A percentile compares a stretch with the other conserved stretches of the same genome.
phyloP scores from a whole-genome alignment of 441 rosid species.

The Populus hybrid region DNA sequence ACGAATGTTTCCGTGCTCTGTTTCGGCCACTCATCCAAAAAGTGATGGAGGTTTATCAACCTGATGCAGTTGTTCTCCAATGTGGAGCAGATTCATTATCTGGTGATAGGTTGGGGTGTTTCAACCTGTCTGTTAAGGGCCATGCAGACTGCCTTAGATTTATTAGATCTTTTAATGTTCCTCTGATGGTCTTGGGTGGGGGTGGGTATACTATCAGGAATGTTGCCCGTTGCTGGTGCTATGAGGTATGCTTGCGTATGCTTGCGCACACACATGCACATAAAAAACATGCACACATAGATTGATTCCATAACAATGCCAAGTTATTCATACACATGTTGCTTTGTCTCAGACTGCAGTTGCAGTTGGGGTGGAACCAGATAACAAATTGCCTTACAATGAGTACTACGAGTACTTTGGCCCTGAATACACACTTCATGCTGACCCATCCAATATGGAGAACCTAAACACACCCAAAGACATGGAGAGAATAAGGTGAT shows the following conservation, averaged over 20 bases:
- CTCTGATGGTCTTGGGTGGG: conserved; percentile 94
- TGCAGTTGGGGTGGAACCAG: conserved; percentile 95
- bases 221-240: conserved; percentile 99
- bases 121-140: conserved; percentile 93
- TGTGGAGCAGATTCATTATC: conserved; percentile 97
- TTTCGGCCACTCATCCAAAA: conserved; percentile 80
- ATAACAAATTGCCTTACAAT: conserved; percentile 79
- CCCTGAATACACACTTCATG: conserved; percentile 30
- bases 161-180: conserved; percentile 84
- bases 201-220: conserved; percentile 97
- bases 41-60: conserved; percentile 94
- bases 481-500: conserved; percentile 80
- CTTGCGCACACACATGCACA: background rate
- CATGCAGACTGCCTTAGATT: conserved; percentile 96
- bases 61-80: conserved; percentile 97
- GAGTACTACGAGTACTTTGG: conserved; percentile 91
- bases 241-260: conserved; percentile 56
- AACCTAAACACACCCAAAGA: conserved; percentile 71
- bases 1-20: conserved; percentile 68
- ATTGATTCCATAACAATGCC: background rate
- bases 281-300: too few relatives aligned
- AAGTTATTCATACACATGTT: conserved; percentile 19
- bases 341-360: conserved; percentile 74
- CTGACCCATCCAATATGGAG: conserved; percentile 72
- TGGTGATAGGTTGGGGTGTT: conserved; percentile 94